Conservation (phyloP, 1,284 basidiomycete genomes). For the Cryptococcus wingfieldii region DNA sequence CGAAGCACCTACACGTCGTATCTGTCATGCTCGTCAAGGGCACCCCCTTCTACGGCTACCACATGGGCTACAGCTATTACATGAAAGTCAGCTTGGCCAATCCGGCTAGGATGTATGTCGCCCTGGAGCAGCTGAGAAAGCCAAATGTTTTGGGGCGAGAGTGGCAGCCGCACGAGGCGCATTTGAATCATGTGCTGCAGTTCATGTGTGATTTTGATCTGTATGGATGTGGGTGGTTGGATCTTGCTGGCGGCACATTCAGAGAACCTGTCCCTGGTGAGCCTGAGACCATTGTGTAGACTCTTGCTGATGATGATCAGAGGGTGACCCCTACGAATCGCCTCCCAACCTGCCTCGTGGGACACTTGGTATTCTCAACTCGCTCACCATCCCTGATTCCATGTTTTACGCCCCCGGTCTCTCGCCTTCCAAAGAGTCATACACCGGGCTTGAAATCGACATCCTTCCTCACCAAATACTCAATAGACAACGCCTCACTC, state of each 20-base stretch:
- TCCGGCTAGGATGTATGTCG: conserved; percentile 63
- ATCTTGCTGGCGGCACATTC: conserved; percentile 55
- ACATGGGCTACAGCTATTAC: conserved; percentile 78
- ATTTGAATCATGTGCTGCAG: conserved; percentile 82
- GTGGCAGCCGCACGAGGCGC: conserved; percentile 80
- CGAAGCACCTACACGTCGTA: conserved; percentile 52
- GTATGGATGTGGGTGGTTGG: conserved; percentile 88
- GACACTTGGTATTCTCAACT: conserved; percentile 26
- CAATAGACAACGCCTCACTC: conserved; percentile 66
- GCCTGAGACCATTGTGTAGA: conserved; percentile 8
- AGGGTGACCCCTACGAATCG: conserved; percentile 34
- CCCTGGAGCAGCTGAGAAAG: conserved; percentile 69
- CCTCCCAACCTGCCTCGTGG: conserved; percentile 13
- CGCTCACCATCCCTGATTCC: conserved; percentile 25
- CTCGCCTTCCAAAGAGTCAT: conserved; percentile 64
- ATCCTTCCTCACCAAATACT: conserved; percentile 74
- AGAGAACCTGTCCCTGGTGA: conserved; percentile 52
- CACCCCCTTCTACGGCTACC: conserved; percentile 93
- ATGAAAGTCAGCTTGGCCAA: conserved; percentile 80
- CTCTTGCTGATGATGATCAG: conserved; percentile 13
- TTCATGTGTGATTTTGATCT: conserved; percentile 95
- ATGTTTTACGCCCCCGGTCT: conserved; percentile 37
- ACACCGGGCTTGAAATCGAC: conserved; percentile 77
- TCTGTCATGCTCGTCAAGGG: conserved; percentile 84
- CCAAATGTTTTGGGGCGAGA: conserved; percentile 73